A percentile compares a stretch with the other conserved stretches of the same genome.
Conservation (phyloP, 768 basidiomycete species). For the Pilatotrama ljubarskyi region DNA sequence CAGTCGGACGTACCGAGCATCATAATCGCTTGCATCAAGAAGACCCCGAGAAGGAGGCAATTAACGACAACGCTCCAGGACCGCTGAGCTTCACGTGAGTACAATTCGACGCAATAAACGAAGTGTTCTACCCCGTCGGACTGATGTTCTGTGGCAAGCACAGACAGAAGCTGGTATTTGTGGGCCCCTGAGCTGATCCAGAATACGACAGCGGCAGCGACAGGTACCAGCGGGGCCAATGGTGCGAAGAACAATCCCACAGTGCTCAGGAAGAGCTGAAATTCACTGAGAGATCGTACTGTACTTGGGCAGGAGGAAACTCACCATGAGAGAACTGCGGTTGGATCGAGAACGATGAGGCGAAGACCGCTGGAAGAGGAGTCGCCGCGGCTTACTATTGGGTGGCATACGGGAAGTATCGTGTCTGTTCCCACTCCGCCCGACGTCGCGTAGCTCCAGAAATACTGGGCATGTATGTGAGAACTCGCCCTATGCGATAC, state of each 20-base stretch:
- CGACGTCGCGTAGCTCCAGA: conserved; percentile 83
- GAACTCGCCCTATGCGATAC: not conserved
- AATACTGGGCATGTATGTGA: conserved; percentile 41
- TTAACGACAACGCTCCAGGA: conserved; percentile 95
- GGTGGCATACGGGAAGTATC: conserved; percentile 81
- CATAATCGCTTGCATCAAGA: conserved; percentile 89
- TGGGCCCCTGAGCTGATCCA: conserved; percentile 88
- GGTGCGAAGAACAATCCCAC: conserved; percentile 95
- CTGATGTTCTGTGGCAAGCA: conserved; percentile 85
- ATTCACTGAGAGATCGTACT: not conserved
- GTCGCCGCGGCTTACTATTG: conserved; percentile 61
- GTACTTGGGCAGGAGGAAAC: not conserved
- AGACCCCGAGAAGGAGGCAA: conserved; percentile 71
- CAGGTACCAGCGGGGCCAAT: conserved; percentile 84
- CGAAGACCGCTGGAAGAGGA: conserved; percentile 3
- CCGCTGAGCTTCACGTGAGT: conserved; percentile 49
- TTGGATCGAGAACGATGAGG: too few relatives aligned
- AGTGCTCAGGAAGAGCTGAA: conserved; percentile 83
- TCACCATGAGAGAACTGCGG: conserved; percentile 14
- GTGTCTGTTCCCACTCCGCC: conserved; percentile 90
- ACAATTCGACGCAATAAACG: not conserved
- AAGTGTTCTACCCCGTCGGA: conserved; percentile 77
- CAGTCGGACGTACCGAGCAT: conserved; percentile 84
- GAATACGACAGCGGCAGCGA: conserved; percentile 82
- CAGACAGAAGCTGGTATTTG: conserved; percentile 98